Evolutionary conservation across 176 grass and related monocot species (phyloP).

Genomic region (Miscanthus lutarioriparius): DNA sequence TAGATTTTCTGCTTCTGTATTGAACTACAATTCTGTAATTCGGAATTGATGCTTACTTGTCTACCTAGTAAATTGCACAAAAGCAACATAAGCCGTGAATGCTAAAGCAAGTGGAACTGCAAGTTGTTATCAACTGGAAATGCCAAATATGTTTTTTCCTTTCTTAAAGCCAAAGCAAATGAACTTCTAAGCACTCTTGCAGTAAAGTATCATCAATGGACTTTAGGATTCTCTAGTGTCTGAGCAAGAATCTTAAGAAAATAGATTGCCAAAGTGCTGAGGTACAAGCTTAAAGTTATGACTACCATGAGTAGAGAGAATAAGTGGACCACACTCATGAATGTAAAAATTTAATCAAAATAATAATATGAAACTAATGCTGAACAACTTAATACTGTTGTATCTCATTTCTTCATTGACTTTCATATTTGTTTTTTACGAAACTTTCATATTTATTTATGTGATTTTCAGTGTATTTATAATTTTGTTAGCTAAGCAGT

Average conservation of each 20-base stretch:
- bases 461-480: neutral
- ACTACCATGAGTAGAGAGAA: constrained; percentile 6
- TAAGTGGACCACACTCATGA: neutral
- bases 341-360: neutral
- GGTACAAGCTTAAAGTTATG: neutral
- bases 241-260: neutral
- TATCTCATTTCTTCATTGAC: neutral
- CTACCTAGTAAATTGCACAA: neutral
- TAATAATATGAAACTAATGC: neutral
- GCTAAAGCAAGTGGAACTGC: constrained; percentile 9
- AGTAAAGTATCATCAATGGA: constrained; percentile 7
- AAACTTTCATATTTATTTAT: neutral
- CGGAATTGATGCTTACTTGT: neutral
- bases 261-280: constrained; percentile 10
- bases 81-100: neutral
- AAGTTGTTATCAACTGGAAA: constrained; percentile 21
- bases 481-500: constrained; percentile 12
- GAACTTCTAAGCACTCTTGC: constrained; percentile 4
- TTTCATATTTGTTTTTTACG: neutral
- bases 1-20: neutral
- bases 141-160: neutral
- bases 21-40: neutral
- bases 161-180: constrained; percentile 9
- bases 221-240: constrained; percentile 21
- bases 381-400: neutral